phyloP scores from a whole-genome alignment of 495 filamentous ascomycete species.

The Xylaria intraflava region DNA sequence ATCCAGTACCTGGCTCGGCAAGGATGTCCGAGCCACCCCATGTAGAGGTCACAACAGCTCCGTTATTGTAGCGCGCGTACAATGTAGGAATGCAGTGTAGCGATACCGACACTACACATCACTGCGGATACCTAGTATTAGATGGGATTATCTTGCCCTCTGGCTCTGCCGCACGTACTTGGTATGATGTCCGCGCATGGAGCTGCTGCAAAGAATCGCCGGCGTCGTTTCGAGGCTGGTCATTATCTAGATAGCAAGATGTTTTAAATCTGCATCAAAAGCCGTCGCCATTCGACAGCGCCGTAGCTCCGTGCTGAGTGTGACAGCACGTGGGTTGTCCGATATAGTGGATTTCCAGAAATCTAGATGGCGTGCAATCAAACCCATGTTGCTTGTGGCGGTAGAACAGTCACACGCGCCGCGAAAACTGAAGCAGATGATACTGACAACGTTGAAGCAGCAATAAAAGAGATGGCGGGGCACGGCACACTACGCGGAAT shows the following conservation, averaged over 20 bases:
- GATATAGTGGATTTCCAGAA: neutral
- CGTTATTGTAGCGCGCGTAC: constrained; percentile 1
- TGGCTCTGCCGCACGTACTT: neutral
- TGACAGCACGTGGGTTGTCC: constrained; percentile 12
- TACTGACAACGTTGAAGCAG: constrained; percentile 3
- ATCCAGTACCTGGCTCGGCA: constrained; percentile 3
- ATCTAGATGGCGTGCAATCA: constrained; percentile 1
- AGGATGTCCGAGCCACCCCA: constrained; percentile 9
- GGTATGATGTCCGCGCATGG: constrained; percentile 3
- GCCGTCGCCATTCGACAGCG: constrained; percentile 1
- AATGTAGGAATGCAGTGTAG: too few relatives aligned
- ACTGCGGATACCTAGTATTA: too few relatives aligned
- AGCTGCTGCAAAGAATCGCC: constrained; percentile 13
- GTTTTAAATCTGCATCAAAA: constrained; percentile 7
- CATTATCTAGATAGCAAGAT: neutral
- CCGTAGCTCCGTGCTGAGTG: neutral
- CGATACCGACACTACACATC: too few relatives aligned
- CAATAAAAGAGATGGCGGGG: neutral
- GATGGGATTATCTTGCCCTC: too few relatives aligned
- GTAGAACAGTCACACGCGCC: constrained; percentile 12
- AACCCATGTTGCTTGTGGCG: constrained; percentile 10
- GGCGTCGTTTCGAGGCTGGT: constrained; percentile 11
- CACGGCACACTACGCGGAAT: constrained; percentile 11
- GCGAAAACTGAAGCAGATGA: constrained; percentile 10
- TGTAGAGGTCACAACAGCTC: neutral